Conservation (phyloP, 805 yeast genomes). For the Danielozyma ontarioensis region DNA sequence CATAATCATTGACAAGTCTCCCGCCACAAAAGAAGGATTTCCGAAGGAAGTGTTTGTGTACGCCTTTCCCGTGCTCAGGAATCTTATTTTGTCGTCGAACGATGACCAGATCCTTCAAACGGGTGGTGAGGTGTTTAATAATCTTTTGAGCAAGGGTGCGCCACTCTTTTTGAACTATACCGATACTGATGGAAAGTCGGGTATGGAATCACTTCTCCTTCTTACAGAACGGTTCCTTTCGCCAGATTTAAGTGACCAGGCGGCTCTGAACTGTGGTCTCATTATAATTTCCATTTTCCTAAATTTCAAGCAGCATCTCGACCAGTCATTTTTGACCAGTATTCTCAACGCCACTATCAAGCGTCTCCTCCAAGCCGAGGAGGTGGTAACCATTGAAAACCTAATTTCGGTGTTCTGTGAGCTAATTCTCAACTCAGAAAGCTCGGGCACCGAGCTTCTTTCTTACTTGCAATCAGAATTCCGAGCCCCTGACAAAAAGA, state of each 20-base stretch:
- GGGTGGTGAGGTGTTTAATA: slow-evolving; percentile 69
- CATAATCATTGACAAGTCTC: slow-evolving; percentile 43
- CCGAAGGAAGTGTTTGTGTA: slow-evolving; percentile 38
- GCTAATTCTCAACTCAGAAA: slow-evolving; percentile 49
- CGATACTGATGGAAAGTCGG: slow-evolving; percentile 34
- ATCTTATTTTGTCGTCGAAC: slow-evolving; percentile 38
- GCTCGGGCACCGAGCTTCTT: not conserved
- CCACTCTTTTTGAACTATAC: slow-evolving; percentile 24
- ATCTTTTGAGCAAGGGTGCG: slow-evolving; percentile 44
- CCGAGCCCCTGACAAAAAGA: slow-evolving; percentile 12
- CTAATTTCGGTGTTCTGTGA: slow-evolving; percentile 71
- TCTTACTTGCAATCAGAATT: not conserved
- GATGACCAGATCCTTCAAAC: slow-evolving; percentile 78
- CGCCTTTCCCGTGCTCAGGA: slow-evolving; percentile 40
- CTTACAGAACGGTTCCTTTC: slow-evolving; percentile 66
- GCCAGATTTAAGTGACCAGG: slow-evolving; percentile 70
- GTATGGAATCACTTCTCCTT: slow-evolving; percentile 53
- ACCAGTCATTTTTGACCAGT: slow-evolving; percentile 40
- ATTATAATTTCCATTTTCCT: slow-evolving; percentile 57
- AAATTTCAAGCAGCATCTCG: slow-evolving; percentile 38
- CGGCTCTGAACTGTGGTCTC: slow-evolving; percentile 73
- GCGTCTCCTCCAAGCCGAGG: slow-evolving; percentile 62
- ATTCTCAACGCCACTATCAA: slow-evolving; percentile 71
- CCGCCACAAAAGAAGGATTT: slow-evolving; percentile 20
- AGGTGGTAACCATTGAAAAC: slow-evolving; percentile 71